These are phyloP conservation scores for Kwoniella botswanensis DNA, from an alignment of 768 basidiomycete genomes.

Conservation along the genomic window DNA sequence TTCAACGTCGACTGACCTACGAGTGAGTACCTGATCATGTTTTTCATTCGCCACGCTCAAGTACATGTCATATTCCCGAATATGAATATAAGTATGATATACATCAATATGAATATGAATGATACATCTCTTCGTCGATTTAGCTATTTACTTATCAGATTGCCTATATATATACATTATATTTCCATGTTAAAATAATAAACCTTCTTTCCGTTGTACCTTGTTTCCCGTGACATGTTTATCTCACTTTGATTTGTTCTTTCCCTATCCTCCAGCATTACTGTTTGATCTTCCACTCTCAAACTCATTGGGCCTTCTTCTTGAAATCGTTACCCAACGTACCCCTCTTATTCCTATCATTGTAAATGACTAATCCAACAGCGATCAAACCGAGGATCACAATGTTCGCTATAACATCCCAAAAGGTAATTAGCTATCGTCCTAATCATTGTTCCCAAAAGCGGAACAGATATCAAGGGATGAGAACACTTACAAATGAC, in stretches of 20 bases:
- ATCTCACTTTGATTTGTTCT: too few relatives aligned
- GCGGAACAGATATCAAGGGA: too few relatives aligned
- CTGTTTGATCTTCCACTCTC: not conserved
- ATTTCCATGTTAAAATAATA: not conserved
- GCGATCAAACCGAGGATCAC: constrained; percentile 39
- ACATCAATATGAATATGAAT: not conserved
- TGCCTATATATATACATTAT: not conserved
- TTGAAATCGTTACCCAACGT: constrained; percentile 25
- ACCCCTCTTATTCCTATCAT: constrained; percentile 38
- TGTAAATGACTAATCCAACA: constrained; percentile 40
- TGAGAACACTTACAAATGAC: constrained; percentile 39
- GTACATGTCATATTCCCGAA: too few relatives aligned
- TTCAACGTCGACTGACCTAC: too few relatives aligned
- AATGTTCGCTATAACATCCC: constrained; percentile 38
- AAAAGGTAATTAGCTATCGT: not conserved
- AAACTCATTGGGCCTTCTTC: constrained; percentile 30
- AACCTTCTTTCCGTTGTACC: too few relatives aligned
- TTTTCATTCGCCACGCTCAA: too few relatives aligned
- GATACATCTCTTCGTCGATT: not conserved
- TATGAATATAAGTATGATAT: too few relatives aligned
- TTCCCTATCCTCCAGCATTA: not conserved
- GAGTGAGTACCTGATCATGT: too few relatives aligned
- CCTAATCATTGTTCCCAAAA: too few relatives aligned
- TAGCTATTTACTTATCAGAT: not conserved
- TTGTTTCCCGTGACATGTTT: too few relatives aligned